Conservation (phyloP, 208 protist species). For the Eutreptiella sp. region DNA sequence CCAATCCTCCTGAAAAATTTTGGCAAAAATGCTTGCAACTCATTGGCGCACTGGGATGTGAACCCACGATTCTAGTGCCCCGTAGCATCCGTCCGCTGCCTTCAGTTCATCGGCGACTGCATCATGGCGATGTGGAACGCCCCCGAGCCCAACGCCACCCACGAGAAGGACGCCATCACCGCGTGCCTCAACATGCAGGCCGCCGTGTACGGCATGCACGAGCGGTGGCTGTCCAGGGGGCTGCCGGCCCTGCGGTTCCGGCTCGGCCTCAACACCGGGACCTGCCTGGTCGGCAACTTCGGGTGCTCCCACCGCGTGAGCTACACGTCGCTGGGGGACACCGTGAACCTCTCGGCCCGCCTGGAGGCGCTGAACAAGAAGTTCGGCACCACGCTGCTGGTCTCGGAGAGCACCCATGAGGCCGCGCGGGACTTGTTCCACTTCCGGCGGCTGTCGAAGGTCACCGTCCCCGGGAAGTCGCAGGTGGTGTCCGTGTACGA, state of each 20-base stretch:
- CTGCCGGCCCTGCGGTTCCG: neutral
- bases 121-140: neutral
- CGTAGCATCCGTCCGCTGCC: too few species aligned
- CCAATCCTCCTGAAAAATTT: too few species aligned
- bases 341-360: neutral
- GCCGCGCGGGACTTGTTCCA: neutral
- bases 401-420: neutral
- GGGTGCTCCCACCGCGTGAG: neutral
- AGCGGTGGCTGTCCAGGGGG: too few species aligned
- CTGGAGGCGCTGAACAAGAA: slow-evolving; percentile 3
- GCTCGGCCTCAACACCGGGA: slow-evolving; percentile 5
- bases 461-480: too few species aligned
- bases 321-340: neutral
- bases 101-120: neutral
- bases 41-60: too few species aligned
- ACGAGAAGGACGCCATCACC: neutral
- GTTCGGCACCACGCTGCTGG: neutral
- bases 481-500: too few species aligned
- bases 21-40: too few species aligned
- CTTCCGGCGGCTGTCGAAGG: too few species aligned
- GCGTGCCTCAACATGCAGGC: neutral
- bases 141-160: neutral
- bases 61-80: too few species aligned
- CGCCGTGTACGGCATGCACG: too few species aligned
- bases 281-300: neutral